Evolutionary conservation across 129 eudicot genomes (phyloP), one percentile per base, ranked within the genome.

Genomic region (Pittosporum tobira): DNA sequence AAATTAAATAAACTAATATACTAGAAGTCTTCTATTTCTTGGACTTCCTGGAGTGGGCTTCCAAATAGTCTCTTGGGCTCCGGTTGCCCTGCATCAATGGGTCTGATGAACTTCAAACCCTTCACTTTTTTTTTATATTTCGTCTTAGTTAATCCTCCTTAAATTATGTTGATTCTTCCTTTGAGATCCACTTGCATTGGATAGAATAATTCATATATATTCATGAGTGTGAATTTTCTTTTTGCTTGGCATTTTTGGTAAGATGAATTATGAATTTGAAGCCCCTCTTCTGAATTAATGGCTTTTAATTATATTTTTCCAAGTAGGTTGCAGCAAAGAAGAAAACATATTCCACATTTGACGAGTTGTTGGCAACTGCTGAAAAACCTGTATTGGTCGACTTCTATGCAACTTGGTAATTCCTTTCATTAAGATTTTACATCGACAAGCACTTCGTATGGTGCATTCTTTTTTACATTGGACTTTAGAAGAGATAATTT

Each of bases 401-500:
- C 73, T 93, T 93, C 61, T 93, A 93, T 71, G 99, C 99, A 27
- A 84, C 96, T 29, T 93, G 99, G 99, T 90, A 80, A 60, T 68
- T 19, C 48, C 47, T 57, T 48, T 28, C 27, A 18, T 56, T 10
- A 16, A 14, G 2, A 31, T 26, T 15, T n/a, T 9, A 56, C 20
- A 56, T 31, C 44, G 45, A 16, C 2, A 45, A 26, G 10, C 1
- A 30, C 10, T 14, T 16, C 2, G 3, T 26, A 19, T 55, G 30
- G 49, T 45, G 2, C 22, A 9, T 4, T 27, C 18, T 11, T 29
- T 54, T 29, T n/a, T 27, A 28, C 16, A 5, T 54, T n/a, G n/a
- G n/a, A n/a, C n/a, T n/a, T n/a, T n/a, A n/a, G 37, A n/a, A 29
- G 59, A 27, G 43, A 29, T 29, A 2, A 4, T 54, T 8, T 8